phyloP scores from a whole-genome alignment of 768 basidiomycete genomes.

The Mrakia blollopis region DNA sequence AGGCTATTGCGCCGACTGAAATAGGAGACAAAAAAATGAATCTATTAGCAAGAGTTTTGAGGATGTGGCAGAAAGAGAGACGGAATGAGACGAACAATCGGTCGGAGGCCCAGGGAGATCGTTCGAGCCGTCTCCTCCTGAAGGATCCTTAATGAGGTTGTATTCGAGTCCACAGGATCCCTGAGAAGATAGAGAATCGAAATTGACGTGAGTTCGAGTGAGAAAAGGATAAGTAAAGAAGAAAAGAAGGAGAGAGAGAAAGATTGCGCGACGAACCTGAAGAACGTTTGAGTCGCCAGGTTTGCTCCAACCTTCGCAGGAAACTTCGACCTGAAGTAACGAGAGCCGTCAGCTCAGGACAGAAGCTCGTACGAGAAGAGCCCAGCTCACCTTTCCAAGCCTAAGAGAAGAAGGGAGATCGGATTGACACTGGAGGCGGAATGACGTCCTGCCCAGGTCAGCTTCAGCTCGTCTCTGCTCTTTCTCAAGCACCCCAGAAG shows the following conservation, averaged over 20 bases:
- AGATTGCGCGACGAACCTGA: slow-evolving; percentile 54
- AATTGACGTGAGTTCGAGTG: background rate
- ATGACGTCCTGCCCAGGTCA: slow-evolving; percentile 8
- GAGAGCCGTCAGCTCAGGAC: no score
- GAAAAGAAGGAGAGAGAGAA: slow-evolving; percentile 10
- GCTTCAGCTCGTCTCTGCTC: no score
- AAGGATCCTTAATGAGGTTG: slow-evolving; percentile 53
- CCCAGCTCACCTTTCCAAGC: slow-evolving; percentile 52
- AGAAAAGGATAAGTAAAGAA: background rate
- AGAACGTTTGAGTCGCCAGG: slow-evolving; percentile 79
- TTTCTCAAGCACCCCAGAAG: no score
- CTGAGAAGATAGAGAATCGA: slow-evolving; percentile 40
- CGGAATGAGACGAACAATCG: background rate
- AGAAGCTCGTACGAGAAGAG: background rate
- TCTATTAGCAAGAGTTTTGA: background rate
- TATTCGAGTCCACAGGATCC: slow-evolving; percentile 87
- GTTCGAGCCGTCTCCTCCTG: slow-evolving; percentile 32
- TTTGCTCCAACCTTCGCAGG: slow-evolving; percentile 83
- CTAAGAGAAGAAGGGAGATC: slow-evolving; percentile 77
- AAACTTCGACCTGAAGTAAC: slow-evolving; percentile 61
- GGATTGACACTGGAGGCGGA: slow-evolving; percentile 75
- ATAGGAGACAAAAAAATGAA: no score
- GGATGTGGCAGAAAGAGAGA: background rate
- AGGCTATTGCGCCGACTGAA: background rate
- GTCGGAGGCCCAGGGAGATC: background rate